Base-by-base conservation (phyloP, 192 early-diverging fungal species). In the Cladochytrium replicatum region DNA sequence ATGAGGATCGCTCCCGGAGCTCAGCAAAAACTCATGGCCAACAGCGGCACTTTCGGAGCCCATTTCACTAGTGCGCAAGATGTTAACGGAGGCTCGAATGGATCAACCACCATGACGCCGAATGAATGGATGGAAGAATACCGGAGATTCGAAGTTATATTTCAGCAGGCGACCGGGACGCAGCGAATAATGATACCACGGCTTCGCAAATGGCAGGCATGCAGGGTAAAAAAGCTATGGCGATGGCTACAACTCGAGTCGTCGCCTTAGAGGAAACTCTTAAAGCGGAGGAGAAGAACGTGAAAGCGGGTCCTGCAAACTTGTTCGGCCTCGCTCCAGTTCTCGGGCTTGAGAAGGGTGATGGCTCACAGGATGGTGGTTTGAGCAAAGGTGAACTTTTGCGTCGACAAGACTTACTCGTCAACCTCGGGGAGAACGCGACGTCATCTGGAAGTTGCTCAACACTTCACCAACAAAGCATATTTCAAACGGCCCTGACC, bases 41-140 rank as follows among this genome's bases (percentile, higher is more conserved):
- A n/a, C n/a, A n/a, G n/a, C n/a, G n/a, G 4, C n/a, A n/a, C n/a
- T n/a, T n/a, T n/a, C n/a, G n/a, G n/a, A n/a, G n/a, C n/a, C n/a
- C n/a, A n/a, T n/a, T n/a, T n/a, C n/a, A n/a, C n/a, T n/a, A n/a
- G n/a, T n/a, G n/a, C n/a, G 13, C 6, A 32, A 13, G 27, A 44
- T 21, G 11, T 29, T 11, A 15, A 5, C n/a, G 22, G 2, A 6
- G 17, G 19, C 6, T 21, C 17, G 32, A 15, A 8, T 17, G 26
- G 2, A 28, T 11, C 9, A 47, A 1, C 15, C 30, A n/a, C n/a
- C n/a, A n/a, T n/a, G n/a, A 88, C 82, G 9, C 76, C 83, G 9
- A 83, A 85, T 40, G 78, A 72, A 8, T 93, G 90, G 90, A 64
- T 90, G 29, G 82, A 83, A 41, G 88, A 88, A 51, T 81, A 70